Conservation (phyloP, 345 rosid genomes). For the Eucalyptus polyanthemos region DNA sequence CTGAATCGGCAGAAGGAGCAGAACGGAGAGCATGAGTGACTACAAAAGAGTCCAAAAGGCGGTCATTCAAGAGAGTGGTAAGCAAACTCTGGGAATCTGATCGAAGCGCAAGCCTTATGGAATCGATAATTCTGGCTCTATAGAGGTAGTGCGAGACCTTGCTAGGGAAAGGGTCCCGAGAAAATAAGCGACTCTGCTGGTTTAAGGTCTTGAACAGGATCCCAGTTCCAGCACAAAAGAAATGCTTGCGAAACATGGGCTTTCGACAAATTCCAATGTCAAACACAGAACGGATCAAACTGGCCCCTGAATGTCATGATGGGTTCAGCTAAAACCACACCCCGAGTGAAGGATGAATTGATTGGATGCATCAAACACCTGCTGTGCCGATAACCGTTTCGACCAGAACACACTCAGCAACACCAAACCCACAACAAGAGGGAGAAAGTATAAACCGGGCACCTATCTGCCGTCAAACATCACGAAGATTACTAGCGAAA, state of each 20-base stretch:
- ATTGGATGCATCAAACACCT: neutral
- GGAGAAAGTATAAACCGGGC: neutral
- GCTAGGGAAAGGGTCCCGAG: conserved; percentile 67
- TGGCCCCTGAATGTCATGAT: neutral
- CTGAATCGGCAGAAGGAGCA: conserved; percentile 56
- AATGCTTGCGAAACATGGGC: conserved; percentile 19
- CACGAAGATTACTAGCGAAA: neutral
- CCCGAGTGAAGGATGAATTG: neutral
- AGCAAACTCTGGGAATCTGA: conserved; percentile 27
- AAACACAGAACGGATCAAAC: neutral
- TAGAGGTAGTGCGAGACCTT: conserved; percentile 63
- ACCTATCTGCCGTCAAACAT: neutral
- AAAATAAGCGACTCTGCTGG: conserved; percentile 36
- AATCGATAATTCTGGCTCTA: conserved; percentile 60
- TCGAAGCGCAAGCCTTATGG: conserved; percentile 59
- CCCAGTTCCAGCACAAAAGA: neutral
- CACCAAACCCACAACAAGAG: neutral
- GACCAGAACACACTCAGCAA: neutral
- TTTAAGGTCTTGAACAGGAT: neutral
- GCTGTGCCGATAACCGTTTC: neutral
- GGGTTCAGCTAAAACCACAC: neutral
- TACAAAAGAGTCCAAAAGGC: conserved; percentile 64
- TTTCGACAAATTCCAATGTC: neutral
- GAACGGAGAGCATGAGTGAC: conserved; percentile 62
- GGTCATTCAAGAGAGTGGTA: conserved; percentile 23